A percentile compares a stretch with the other conserved stretches of the same genome.
Evolutionary conservation across 352 stramenopile genomes (phyloP).

Genomic region (Phytophthora meadii): DNA sequence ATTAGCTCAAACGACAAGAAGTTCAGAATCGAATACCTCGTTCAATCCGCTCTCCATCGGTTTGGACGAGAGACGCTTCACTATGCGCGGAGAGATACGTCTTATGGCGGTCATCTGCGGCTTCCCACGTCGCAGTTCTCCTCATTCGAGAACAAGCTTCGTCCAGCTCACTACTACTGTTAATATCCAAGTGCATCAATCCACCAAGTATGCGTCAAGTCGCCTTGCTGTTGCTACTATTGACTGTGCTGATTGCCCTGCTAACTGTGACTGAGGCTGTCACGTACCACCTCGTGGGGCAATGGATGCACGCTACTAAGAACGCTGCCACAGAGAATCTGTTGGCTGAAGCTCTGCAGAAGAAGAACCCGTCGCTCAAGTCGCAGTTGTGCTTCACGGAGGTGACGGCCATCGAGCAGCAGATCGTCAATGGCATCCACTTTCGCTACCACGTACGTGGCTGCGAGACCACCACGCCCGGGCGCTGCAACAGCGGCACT

Average conservation of each 20-base stretch:
- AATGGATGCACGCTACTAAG: slow-evolving; percentile 47
- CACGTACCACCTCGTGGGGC: slow-evolving; percentile 43
- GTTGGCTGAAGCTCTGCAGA: slow-evolving; percentile 43
- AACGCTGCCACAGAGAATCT: slow-evolving; percentile 43
- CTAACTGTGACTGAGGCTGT: slow-evolving; percentile 14
- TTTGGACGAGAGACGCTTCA: background rate
- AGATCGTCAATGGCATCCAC: slow-evolving; percentile 72
- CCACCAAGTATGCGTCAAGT: slow-evolving; percentile 11
- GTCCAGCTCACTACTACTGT: slow-evolving; percentile 6
- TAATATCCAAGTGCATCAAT: background rate
- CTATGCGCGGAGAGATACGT: slow-evolving; percentile 4
- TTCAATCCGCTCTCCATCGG: background rate
- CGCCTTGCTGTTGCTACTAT: slow-evolving; percentile 18
- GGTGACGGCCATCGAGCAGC: slow-evolving; percentile 54
- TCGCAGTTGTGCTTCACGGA: slow-evolving; percentile 51
- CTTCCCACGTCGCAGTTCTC: slow-evolving; percentile 3
- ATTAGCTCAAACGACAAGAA: too few species aligned
- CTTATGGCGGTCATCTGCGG: background rate
- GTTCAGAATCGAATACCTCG: too few species aligned
- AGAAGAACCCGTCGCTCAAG: slow-evolving; percentile 22
- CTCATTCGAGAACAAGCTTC: slow-evolving; percentile 36
- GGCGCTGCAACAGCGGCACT: slow-evolving; percentile 28
- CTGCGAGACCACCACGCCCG: slow-evolving; percentile 36
- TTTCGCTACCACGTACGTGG: slow-evolving; percentile 62
- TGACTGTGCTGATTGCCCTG: slow-evolving; percentile 18